Conservation (phyloP, 2,329 filamentous ascomycete species). For the Arthrobotrys megalospora region DNA sequence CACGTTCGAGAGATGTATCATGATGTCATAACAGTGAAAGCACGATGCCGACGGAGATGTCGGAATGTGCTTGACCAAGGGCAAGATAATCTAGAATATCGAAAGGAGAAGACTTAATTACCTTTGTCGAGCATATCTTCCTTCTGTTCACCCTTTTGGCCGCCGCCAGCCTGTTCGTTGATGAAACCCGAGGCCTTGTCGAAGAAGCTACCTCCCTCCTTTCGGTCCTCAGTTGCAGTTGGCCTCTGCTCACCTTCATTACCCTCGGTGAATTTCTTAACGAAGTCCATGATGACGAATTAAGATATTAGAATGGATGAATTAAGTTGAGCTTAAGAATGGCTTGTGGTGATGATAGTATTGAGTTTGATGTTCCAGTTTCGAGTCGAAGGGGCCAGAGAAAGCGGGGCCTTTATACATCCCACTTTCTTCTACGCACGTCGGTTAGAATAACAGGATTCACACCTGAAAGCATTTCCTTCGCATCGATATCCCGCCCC, state of each 20-base stretch:
- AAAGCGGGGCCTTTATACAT: conserved; percentile 55
- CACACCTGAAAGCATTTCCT: conserved; percentile 11
- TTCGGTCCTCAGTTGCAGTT: conserved; percentile 58
- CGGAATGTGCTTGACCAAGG: not conserved
- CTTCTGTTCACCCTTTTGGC: conserved; percentile 82
- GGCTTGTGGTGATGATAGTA: conserved; percentile 7
- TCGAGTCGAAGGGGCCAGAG: conserved; percentile 4
- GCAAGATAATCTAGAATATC: not conserved
- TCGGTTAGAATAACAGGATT: conserved; percentile 42
- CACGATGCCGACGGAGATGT: not conserved
- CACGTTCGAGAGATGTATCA: not conserved
- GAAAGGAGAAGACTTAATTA: conserved; percentile 66
- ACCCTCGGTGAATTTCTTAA: conserved; percentile 72
- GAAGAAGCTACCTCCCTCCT: conserved; percentile 67
- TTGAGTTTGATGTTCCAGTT: not conserved
- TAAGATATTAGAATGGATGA: not conserved
- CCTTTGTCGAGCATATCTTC: conserved; percentile 88
- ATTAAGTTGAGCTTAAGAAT: conserved; percentile 4
- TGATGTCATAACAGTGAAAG: conserved; percentile 14
- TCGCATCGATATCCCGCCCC: conserved; percentile 45
- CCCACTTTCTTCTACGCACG: not conserved
- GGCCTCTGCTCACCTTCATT: conserved; percentile 63
- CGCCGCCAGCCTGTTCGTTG: conserved; percentile 80
- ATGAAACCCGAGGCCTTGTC: conserved; percentile 67
- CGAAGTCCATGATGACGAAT: conserved; percentile 70